These are phyloP conservation scores for Yamadazyma triangularis DNA, from an alignment of 1,139 yeast genomes.

Conservation along the genomic window DNA sequence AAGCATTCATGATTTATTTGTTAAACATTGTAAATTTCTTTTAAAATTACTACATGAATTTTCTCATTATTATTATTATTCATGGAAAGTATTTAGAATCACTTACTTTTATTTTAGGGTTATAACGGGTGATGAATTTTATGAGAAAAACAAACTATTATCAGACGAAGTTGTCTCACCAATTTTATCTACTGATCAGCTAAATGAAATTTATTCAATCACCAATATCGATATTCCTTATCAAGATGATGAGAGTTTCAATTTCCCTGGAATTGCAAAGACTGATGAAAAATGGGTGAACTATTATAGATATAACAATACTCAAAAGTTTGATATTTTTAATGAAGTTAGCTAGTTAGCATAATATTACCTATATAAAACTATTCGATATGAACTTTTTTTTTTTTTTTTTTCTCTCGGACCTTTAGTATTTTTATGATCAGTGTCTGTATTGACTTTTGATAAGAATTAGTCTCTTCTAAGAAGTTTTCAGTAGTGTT, in stretches of 20 bases:
- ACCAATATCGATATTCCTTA: not conserved
- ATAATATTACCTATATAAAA: too few species aligned
- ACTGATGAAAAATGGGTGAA: constrained; percentile 4
- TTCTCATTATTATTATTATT: constrained; percentile 2
- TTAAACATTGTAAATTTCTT: constrained; percentile 1
- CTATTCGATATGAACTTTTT: too few species aligned
- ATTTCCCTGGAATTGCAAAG: not conserved
- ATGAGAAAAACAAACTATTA: not conserved
- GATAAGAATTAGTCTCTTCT: too few species aligned
- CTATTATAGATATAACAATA: constrained; percentile 2
- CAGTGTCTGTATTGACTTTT: too few species aligned
- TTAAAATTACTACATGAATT: constrained; percentile 1
- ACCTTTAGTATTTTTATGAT: too few species aligned
- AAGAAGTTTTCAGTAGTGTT: too few species aligned
- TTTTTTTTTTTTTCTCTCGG: too few species aligned
- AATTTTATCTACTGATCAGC: not conserved
- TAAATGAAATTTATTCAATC: not conserved
- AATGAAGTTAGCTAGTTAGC: constrained; percentile 2
- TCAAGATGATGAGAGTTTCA: not conserved
- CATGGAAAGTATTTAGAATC: constrained; percentile 4
- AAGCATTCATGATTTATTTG: not conserved
- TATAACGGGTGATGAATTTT: constrained; percentile 1
- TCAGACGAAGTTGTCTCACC: constrained; percentile 1
- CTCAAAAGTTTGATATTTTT: constrained; percentile 1
- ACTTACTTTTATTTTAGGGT: constrained; percentile 1